These are phyloP conservation scores for Glebionis coronaria DNA, from an alignment of 129 eudicot species.

Conservation along the genomic window DNA sequence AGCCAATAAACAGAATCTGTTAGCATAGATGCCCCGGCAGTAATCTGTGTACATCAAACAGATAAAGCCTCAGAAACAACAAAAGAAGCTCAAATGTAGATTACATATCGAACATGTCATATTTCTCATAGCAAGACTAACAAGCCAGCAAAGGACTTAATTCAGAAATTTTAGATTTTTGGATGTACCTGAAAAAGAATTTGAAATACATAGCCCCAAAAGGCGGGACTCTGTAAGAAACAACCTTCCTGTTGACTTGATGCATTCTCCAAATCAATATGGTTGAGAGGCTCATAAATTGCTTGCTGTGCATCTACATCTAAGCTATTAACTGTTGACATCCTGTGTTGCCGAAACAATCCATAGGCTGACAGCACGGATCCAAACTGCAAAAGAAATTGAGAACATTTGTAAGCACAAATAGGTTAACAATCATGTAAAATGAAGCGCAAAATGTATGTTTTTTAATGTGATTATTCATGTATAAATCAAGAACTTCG, in stretches of 20 bases:
- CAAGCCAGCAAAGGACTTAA: neutral
- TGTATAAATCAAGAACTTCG: neutral
- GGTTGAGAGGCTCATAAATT: slow-evolving; percentile 41
- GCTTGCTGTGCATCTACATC: slow-evolving; percentile 43
- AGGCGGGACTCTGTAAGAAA: slow-evolving; percentile 23
- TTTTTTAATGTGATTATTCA: neutral
- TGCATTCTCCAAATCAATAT: slow-evolving; percentile 34
- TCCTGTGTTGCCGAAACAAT: slow-evolving; percentile 37
- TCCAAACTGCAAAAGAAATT: slow-evolving; percentile 56
- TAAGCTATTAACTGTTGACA: slow-evolving; percentile 15
- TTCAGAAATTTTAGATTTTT: slow-evolving; percentile 1
- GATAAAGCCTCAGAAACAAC: slow-evolving; percentile 16
- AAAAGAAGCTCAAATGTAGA: slow-evolving; percentile 12
- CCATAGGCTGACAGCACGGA: slow-evolving; percentile 66
- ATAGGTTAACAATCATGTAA: slow-evolving; percentile 24
- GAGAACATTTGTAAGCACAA: slow-evolving; percentile 26
- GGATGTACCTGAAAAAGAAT: slow-evolving; percentile 57
- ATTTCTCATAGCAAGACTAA: slow-evolving; percentile 5
- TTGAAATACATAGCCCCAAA: slow-evolving; percentile 55
- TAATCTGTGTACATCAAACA: slow-evolving; percentile 53
- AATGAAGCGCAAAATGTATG: neutral
- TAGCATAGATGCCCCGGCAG: slow-evolving; percentile 80
- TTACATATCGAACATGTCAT: slow-evolving; percentile 6
- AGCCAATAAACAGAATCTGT: slow-evolving; percentile 82
- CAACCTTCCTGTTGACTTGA: slow-evolving; percentile 20